Evolutionary conservation across 2,329 filamentous ascomycete genomes (phyloP).

Genomic region (Orbilia blumenaviensis): DNA sequence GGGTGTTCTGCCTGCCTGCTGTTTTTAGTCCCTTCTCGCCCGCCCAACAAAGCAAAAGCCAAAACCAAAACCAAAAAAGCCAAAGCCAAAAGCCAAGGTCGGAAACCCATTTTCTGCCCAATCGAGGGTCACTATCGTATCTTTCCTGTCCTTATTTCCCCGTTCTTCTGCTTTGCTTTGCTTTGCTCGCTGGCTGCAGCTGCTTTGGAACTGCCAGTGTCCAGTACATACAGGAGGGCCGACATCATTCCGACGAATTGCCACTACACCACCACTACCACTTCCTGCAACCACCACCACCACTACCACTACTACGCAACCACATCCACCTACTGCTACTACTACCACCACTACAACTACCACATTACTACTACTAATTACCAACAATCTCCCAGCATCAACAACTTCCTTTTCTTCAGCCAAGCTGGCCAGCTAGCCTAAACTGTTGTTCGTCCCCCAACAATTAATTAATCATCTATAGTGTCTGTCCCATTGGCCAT

Average conservation of each 20-base stretch:
- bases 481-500: not conserved
- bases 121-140: not conserved
- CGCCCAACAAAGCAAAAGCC: constrained; percentile 18
- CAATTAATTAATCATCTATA: too few species aligned
- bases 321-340: not conserved
- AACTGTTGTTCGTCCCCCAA: too few species aligned
- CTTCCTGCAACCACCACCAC: not conserved
- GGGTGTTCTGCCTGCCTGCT: not conserved
- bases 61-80: not conserved
- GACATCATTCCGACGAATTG: constrained; percentile 53
- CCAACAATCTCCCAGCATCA: not conserved
- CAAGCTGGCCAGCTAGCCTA: too few species aligned
- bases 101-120: constrained; percentile 3
- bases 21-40: not conserved
- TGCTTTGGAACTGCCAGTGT: not conserved
- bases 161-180: not conserved
- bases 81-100: not conserved
- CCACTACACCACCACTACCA: constrained; percentile 26
- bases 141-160: not conserved
- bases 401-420: not conserved
- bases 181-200: not conserved
- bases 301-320: not conserved
- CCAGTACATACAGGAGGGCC: constrained; percentile 14
- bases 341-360: not conserved
- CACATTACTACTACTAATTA: not conserved